These are phyloP conservation scores for Monascus ruber DNA, from an alignment of 2,329 filamentous ascomycete species.

Conservation along the genomic window DNA sequence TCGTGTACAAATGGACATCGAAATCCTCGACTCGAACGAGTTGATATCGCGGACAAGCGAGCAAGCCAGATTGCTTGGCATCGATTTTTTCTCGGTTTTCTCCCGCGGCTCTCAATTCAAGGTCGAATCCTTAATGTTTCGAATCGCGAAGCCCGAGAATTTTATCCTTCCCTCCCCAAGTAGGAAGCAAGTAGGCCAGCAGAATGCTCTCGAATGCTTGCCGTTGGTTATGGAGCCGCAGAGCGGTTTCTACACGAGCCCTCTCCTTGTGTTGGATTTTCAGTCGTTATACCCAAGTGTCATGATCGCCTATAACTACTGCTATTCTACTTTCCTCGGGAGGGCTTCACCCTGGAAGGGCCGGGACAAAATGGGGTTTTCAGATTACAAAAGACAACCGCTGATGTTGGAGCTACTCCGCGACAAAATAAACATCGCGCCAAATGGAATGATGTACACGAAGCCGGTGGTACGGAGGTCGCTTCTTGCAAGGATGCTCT, in stretches of 20 bases:
- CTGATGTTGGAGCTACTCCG: slow-evolving; percentile 66
- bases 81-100: slow-evolving; percentile 96
- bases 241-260: slow-evolving; percentile 85
- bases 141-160: slow-evolving; percentile 94
- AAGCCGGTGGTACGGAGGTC: slow-evolving; percentile 80
- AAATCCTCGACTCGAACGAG: slow-evolving; percentile 84
- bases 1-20: slow-evolving; percentile 70
- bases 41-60: slow-evolving; percentile 82
- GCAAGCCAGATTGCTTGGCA: slow-evolving; percentile 80
- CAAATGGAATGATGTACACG: slow-evolving; percentile 93
- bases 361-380: slow-evolving; percentile 87
- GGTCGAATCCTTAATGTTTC: slow-evolving; percentile 96
- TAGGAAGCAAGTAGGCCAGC: slow-evolving; percentile 79
- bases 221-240: slow-evolving; percentile 96
- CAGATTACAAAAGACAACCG: slow-evolving; percentile 67
- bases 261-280: slow-evolving; percentile 84
- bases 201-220: slow-evolving; percentile 89
- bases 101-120: slow-evolving; percentile 95
- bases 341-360: slow-evolving; percentile 81
- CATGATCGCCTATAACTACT: slow-evolving; percentile 99
- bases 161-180: slow-evolving; percentile 84
- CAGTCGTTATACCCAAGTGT: slow-evolving; percentile 93
- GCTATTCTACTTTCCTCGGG: slow-evolving; percentile 92
- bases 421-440: slow-evolving; percentile 80
- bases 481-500: slow-evolving; percentile 87